A percentile compares a stretch with the other conserved stretches of the same genome.
phyloP scores from a whole-genome alignment of 2,329 filamentous ascomycete species.

The Penicillium expansum region DNA sequence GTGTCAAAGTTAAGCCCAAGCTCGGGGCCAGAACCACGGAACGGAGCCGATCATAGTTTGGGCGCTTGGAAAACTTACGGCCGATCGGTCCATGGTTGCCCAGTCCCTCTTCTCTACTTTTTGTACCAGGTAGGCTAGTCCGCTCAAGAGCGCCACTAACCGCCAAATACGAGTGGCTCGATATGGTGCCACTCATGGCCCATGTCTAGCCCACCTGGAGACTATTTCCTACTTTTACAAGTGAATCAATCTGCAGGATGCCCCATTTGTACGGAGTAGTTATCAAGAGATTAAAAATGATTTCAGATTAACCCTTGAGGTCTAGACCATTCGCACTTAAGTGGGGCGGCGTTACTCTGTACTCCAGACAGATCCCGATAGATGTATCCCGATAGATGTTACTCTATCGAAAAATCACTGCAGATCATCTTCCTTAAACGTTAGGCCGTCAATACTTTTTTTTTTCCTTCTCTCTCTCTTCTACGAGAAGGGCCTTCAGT shows the following conservation, averaged over 20 bases:
- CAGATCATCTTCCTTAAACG: constrained; percentile 3
- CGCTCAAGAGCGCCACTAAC: constrained; percentile 1
- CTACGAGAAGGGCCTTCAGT: background rate
- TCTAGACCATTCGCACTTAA: background rate
- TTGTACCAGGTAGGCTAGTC: background rate
- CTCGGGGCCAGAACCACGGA: constrained; percentile 19
- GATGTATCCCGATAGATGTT: background rate
- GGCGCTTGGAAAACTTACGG: constrained; percentile 18
- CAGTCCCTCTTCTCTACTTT: background rate
- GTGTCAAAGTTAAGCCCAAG: constrained; percentile 18
- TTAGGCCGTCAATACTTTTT: background rate
- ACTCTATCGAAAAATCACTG: background rate
- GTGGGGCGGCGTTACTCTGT: background rate
- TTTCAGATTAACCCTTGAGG: background rate
- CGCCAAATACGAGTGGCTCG: background rate
- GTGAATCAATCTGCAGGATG: background rate
- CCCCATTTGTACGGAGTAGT: background rate
- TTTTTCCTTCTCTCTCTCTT: too few species aligned
- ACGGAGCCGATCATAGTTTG: constrained; percentile 22
- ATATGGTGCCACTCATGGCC: background rate
- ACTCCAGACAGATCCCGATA: background rate
- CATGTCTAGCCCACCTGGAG: background rate
- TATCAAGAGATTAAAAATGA: background rate
- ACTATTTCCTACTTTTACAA: background rate
- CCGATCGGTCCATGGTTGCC: constrained; percentile 2